Base-by-base conservation (phyloP, 352 stramenopile genomes). In the Pythium utonaiense region DNA sequence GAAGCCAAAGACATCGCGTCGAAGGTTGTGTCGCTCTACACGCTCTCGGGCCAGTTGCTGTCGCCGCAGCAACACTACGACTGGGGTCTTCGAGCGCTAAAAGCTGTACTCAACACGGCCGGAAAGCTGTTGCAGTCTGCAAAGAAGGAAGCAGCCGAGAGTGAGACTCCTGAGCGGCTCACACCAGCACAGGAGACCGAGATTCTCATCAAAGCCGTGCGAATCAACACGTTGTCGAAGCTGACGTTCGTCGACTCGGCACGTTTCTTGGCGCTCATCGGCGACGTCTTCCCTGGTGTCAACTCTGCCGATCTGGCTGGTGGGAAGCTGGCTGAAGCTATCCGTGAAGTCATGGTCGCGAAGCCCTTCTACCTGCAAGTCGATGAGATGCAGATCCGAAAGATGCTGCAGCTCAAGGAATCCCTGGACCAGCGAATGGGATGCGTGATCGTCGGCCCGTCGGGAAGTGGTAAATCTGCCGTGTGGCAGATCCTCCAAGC, bases 341-440 rank as follows among this genome's bases (percentile, higher is more conserved):
- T 98, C 36, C 85, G 75, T 13, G 75, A 94, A 6, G 91, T 97
- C 12, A 97, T 98, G 91, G 77, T 72, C 0, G 81, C 64, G 9
- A 97, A 97, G 53, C 83, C 88, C 0, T 97, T 96, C 60, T 85
- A 77, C 54, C 64, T 97, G 7, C 78, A 95, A 56, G 72, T 91
- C 1, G 92, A 98, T 53, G 91, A 98, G 21, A 59, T 87, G 4
- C 91, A 98, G 69, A 84, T 98, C 14, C 74, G 86, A 3, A 98
- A 98, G 72, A 98, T 98, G 89, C 72, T 98, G 27, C 93, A 98
- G 61, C 78, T 98, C 6, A 97, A 98, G 67, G 95, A 98, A 62
- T 93, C 88, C 3, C 76, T 98, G 1, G 92, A 98, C 56, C 93
- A 98, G 59, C 88, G 95, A 40, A 98, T 98, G 88, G 93, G 95